These are phyloP conservation scores for Coccinonectria pachysandricola DNA, from an alignment of 2,329 filamentous ascomycete genomes.

Conservation along the genomic window DNA sequence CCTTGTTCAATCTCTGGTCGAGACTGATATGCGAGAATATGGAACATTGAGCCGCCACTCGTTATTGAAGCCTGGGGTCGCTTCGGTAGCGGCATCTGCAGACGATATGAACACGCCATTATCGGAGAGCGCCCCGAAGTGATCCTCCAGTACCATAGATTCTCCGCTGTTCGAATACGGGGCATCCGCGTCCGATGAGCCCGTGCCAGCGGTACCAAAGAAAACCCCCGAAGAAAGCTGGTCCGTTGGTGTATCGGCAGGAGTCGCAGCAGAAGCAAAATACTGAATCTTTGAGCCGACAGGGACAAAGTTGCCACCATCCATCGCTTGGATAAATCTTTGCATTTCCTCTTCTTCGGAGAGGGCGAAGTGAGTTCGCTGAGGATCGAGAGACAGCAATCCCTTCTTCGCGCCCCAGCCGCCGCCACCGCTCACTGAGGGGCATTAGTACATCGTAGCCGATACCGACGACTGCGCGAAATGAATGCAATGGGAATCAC, in stretches of 20 bases:
- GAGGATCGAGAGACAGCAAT: slow-evolving; percentile 66
- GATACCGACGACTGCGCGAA: too few relatives aligned
- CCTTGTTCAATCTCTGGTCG: too few relatives aligned
- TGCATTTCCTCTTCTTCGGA: slow-evolving; percentile 42
- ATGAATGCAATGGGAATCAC: slow-evolving; percentile 2
- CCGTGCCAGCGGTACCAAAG: slow-evolving; percentile 24
- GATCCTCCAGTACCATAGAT: slow-evolving; percentile 25
- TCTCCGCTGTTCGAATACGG: too few relatives aligned
- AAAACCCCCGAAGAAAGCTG: slow-evolving; percentile 12
- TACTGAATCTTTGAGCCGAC: slow-evolving; percentile 59
- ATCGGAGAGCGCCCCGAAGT: slow-evolving; percentile 55
- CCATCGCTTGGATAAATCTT: slow-evolving; percentile 41
- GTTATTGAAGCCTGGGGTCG: slow-evolving; percentile 18
- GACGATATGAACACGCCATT: slow-evolving; percentile 45
- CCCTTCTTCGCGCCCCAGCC: slow-evolving; percentile 78
- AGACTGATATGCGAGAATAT: slow-evolving; percentile 22
- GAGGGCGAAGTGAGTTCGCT: slow-evolving; percentile 38
- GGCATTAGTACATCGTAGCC: too few relatives aligned
- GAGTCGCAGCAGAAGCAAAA: slow-evolving; percentile 34
- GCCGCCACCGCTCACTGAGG: slow-evolving; percentile 63
- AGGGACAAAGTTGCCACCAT: slow-evolving; percentile 42
- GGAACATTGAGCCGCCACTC: slow-evolving; percentile 27
- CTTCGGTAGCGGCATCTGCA: slow-evolving; percentile 10
- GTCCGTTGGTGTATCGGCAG: slow-evolving; percentile 13
- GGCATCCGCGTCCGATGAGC: slow-evolving; percentile 3